Evolutionary conservation across 805 yeast species (phyloP), one percentile per base, ranked within the genome.

Genomic region (Yarrowia hollandica): DNA sequence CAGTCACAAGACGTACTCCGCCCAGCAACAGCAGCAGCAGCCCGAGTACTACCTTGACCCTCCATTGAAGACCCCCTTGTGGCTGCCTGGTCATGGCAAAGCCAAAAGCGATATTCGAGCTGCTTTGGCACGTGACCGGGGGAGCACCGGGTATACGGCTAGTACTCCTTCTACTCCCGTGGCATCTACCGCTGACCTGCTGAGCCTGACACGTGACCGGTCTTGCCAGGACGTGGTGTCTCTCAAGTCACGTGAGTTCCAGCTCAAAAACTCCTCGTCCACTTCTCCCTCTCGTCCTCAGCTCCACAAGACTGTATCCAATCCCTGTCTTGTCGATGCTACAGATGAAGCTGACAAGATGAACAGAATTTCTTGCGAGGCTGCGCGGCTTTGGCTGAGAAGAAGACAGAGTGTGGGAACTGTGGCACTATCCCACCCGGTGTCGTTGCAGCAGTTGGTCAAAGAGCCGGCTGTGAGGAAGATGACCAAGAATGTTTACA

Each of bases 401-500:
- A 23, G 52, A 19, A 34, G 52, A 23, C 35, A 30, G 35, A 28
- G 26, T 8, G 19, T 19, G 3, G 3, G 31, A 2, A 6, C 35
- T 25, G 10, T 44, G 21, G 1, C 52, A 1, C 12, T 25, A 5
- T 22, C 48, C 5, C 35, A 34, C 14, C 35, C 35, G 1, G 52
- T 44, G 12, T 44, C 52, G 10, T 35, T 44, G 3, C 52, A 44
- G 35, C 52, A 44, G 18, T 35, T 44, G 19, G 52, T 44, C 35
- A 28, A 30, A n/a, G 52, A 44, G 35, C 52, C 52, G 9, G 35
- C 35, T 2, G 52, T 44, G 4, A 23, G 52, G 4, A 30, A 44
- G 30, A 44, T 44, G 52, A 44, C 52, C 34, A 8, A n/a, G 14
- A 44, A 28, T n/a, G 52, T 44, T 21, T 44, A 44, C 52, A 44